phyloP scores from a whole-genome alignment of 1,139 yeast genomes.

The Saccharomyces hybrid region DNA sequence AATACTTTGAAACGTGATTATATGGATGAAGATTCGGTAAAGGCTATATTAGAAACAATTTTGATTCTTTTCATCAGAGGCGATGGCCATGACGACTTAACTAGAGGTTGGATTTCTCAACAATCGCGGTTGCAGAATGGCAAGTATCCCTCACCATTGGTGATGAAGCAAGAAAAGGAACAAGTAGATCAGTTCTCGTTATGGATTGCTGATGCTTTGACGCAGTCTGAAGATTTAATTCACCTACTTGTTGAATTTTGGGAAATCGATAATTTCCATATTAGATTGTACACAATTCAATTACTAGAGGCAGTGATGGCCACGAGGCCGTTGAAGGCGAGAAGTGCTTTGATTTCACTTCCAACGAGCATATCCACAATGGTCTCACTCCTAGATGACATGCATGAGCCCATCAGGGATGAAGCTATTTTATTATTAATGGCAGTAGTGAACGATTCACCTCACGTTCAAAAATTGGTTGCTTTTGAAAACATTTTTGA shows the following conservation, averaged over 20 bases:
- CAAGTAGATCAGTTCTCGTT: slow-evolving; percentile 75
- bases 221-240: slow-evolving; percentile 58
- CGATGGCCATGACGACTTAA: slow-evolving; percentile 44
- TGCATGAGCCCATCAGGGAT: slow-evolving; percentile 82
- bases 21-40: slow-evolving; percentile 64
- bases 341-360: slow-evolving; percentile 60
- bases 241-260: slow-evolving; percentile 50
- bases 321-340: slow-evolving; percentile 65
- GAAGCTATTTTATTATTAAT: slow-evolving; percentile 77
- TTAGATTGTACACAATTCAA: slow-evolving; percentile 73
- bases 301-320: slow-evolving; percentile 76
- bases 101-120: slow-evolving; percentile 60
- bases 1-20: slow-evolving; percentile 57
- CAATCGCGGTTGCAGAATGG: slow-evolving; percentile 75
- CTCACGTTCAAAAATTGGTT: slow-evolving; percentile 83
- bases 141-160: slow-evolving; percentile 72
- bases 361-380: slow-evolving; percentile 78
- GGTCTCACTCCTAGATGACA: slow-evolving; percentile 60
- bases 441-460: slow-evolving; percentile 74
- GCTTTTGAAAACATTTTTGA: slow-evolving; percentile 94
- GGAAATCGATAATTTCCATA: slow-evolving; percentile 61
- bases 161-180: slow-evolving; percentile 44
- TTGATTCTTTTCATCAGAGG: slow-evolving; percentile 70
- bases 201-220: slow-evolving; percentile 93
- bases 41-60: slow-evolving; percentile 79